These are phyloP conservation scores for Stephanodiscus triporus DNA, from an alignment of 108 stramenopile genomes.

Conservation along the genomic window DNA sequence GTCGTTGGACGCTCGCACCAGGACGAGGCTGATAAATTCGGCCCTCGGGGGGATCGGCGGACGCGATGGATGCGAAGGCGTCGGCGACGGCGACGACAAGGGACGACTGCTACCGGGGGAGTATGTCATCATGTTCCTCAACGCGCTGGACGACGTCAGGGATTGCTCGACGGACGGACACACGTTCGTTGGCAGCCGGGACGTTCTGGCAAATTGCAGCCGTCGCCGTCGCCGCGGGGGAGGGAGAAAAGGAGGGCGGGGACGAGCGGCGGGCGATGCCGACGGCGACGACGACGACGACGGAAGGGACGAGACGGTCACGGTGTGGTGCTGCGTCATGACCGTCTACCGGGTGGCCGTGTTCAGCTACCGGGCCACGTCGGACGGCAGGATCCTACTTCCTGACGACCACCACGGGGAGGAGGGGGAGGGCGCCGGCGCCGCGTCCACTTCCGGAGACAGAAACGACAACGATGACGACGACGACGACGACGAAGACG, in stretches of 20 bases:
- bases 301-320: not conserved
- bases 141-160: conserved; percentile 68
- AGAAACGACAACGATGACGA: not conserved
- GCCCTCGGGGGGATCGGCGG: conserved; percentile 4
- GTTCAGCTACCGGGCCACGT: conserved; percentile 53
- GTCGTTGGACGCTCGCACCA: conserved; percentile 32
- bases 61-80: not conserved
- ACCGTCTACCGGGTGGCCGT: conserved; percentile 81
- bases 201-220: conserved; percentile 10
- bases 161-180: conserved; percentile 48
- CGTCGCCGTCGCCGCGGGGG: not conserved
- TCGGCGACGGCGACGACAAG: conserved; percentile 28
- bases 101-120: conserved; percentile 73
- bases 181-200: conserved; percentile 28
- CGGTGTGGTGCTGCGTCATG: conserved; percentile 87
- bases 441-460: not conserved
- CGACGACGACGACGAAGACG: not conserved
- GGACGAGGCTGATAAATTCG: conserved; percentile 24
- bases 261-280: not conserved
- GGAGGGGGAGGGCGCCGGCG: not conserved
- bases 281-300: conserved; percentile 3
- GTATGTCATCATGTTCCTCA: conserved; percentile 80
- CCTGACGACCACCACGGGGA: not conserved
- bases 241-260: conserved; percentile 2
- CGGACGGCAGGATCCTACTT: conserved; percentile 38